Base-by-base conservation (phyloP, 1,284 basidiomycete genomes). In the Peniophora sp. region DNA sequence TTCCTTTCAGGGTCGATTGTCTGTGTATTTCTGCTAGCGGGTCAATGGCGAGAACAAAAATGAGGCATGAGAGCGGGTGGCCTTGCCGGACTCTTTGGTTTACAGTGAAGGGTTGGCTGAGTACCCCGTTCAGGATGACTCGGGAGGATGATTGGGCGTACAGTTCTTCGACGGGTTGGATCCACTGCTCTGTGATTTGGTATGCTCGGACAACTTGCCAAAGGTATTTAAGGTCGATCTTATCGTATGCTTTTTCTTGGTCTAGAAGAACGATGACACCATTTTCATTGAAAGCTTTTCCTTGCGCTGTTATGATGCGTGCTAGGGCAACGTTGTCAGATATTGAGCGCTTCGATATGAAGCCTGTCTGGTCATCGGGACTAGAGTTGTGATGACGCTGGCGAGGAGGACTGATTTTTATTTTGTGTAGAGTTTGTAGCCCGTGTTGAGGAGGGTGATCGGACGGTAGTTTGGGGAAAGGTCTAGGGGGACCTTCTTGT, bases 201-300 rank as follows among this genome's bases (percentile, higher is more conserved):
- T 57, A 58, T 1, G 24, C 18, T 2, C 51, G 36, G 3, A 68
- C 53, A 1, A 54, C 53, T 6, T 39, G 2, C 62, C 63, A 66
- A 0, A 67, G 57, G 50, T 67, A 67, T 8, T 61, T 54, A 24
- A 66, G 66, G 1, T 39, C 48, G 0, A 68, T 60, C 27, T 55
- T 59, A 47, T 68, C 64, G 41, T 68, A 67, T 0, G 63, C 66
- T 53, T 68, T 68, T 48, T 67, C 64, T 44, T 68, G 64, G 52
- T 67, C 64, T 0, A 68, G 59, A 0, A 60, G 56, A 0, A 67
- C 47, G 6, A 66, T 62, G 0, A 51, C 43, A 0, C 64, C 62
- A n/a, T 66, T 55, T 5, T 52, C 24, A 22, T 63, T 60, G 0
- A 24, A 50, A 0, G 53, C 54, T 32, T 65, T 62, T 0, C 60